phyloP scores from a whole-genome alignment of 768 basidiomycete species.

The Hygrocybe punicea region DNA sequence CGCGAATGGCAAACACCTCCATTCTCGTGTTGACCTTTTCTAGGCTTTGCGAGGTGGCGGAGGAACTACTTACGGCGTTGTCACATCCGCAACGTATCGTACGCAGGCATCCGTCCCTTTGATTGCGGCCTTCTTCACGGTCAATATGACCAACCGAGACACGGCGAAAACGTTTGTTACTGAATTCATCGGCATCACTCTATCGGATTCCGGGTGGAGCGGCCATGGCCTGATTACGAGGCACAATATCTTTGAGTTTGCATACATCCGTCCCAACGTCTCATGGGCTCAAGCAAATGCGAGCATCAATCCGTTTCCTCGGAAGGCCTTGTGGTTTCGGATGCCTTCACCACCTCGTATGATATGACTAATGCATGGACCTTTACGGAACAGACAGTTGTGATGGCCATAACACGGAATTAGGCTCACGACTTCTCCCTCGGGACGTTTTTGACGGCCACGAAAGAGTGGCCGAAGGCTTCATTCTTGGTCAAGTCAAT shows the following conservation, averaged over 20 bases:
- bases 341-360: slow-evolving; percentile 12
- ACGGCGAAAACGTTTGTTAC: slow-evolving; percentile 30
- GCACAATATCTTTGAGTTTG: slow-evolving; percentile 14
- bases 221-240: slow-evolving; percentile 30
- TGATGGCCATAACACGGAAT: slow-evolving; percentile 17
- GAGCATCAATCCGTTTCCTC: slow-evolving; percentile 34
- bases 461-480: slow-evolving; percentile 2
- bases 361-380: slow-evolving; percentile 18
- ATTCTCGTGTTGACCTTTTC: slow-evolving; percentile 46
- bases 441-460: slow-evolving; percentile 22
- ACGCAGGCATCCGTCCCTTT: slow-evolving; percentile 40
- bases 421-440: slow-evolving; percentile 37
- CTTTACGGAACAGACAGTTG: slow-evolving; percentile 15
- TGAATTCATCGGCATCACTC: slow-evolving; percentile 35
- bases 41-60: slow-evolving; percentile 54
- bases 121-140: slow-evolving; percentile 25
- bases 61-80: slow-evolving; percentile 47
- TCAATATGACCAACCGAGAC: slow-evolving; percentile 32
- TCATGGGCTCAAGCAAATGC: slow-evolving; percentile 34
- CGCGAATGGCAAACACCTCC: slow-evolving; percentile 38
- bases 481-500: slow-evolving; percentile 9
- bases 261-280: slow-evolving; percentile 35
- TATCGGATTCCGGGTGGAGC: slow-evolving; percentile 46
- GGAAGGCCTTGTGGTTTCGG: slow-evolving; percentile 12
- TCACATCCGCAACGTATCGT: slow-evolving; percentile 46